Percentiles rank a stretch among this genome's conserved stretches.
Conservation (phyloP, 257 asterid species). For the Przewalskia tangutica region DNA sequence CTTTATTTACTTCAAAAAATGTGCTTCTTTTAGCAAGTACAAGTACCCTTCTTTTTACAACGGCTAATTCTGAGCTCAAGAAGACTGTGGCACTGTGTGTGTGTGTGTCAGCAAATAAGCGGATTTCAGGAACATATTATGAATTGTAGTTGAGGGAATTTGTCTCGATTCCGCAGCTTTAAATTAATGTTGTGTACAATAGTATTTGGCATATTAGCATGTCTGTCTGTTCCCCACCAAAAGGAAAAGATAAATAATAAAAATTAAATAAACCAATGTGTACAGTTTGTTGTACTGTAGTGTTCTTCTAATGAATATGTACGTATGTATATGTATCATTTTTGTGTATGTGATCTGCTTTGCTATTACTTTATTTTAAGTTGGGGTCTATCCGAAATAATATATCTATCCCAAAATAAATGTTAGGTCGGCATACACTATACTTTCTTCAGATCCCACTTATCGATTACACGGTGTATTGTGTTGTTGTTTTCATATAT, state of each 20-base stretch:
- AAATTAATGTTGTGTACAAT: neutral
- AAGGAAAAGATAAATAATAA: neutral
- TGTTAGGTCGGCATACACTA: too few relatives aligned
- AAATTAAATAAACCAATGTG: too few relatives aligned
- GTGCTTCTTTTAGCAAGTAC: neutral
- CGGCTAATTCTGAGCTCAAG: conserved; percentile 19
- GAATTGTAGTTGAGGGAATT: conserved; percentile 16
- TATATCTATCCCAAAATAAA: too few relatives aligned
- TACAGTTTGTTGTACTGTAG: too few relatives aligned
- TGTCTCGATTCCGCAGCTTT: conserved; percentile 40
- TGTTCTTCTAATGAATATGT: neutral
- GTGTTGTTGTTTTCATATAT: too few relatives aligned
- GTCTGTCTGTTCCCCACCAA: conserved; percentile 35
- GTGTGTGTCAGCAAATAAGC: conserved; percentile 16
- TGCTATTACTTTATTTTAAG: too few relatives aligned
- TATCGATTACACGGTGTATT: too few relatives aligned
- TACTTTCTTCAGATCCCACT: too few relatives aligned
- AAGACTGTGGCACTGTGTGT: neutral
- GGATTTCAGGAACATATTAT: conserved; percentile 46
- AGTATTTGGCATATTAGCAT: conserved; percentile 24
- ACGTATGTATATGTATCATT: neutral
- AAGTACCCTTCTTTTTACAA: neutral
- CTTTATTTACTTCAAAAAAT: neutral
- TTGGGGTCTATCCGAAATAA: too few relatives aligned
- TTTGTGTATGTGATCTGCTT: too few relatives aligned